These are phyloP conservation scores for Stemphylium lycopersici DNA, from an alignment of 2,329 filamentous ascomycete genomes.

Conservation along the genomic window DNA sequence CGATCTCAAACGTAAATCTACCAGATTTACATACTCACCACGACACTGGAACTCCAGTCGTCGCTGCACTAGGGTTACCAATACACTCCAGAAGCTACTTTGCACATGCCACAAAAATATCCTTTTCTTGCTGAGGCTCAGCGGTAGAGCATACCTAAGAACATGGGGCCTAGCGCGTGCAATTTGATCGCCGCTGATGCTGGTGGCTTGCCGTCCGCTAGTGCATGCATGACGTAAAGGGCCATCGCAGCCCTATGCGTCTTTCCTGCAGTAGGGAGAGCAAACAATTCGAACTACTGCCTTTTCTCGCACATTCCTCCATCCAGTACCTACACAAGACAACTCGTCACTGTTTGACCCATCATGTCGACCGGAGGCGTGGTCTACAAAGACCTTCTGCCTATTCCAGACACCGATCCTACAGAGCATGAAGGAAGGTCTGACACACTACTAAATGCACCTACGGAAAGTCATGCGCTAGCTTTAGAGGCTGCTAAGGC, in stretches of 20 bases:
- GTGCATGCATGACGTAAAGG: constrained; percentile 29
- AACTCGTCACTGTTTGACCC: constrained; percentile 3
- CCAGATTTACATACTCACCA: not conserved
- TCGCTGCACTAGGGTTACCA: not conserved
- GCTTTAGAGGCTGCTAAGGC: constrained; percentile 51
- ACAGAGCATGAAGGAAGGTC: constrained; percentile 35
- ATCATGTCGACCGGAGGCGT: constrained; percentile 40
- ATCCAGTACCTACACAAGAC: not conserved
- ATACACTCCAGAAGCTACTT: not conserved
- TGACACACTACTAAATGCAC: constrained; percentile 48
- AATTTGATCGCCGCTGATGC: constrained; percentile 16
- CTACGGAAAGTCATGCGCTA: constrained; percentile 56
- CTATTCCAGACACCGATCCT: constrained; percentile 43
- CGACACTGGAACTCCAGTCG: not conserved
- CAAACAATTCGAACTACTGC: constrained; percentile 11
- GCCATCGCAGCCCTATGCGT: constrained; percentile 3
- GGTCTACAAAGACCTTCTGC: constrained; percentile 47
- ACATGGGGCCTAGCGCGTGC: not conserved
- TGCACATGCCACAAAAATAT: not conserved
- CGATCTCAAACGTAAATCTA: not conserved
- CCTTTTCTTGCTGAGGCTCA: not conserved
- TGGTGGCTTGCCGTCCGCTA: constrained; percentile 15
- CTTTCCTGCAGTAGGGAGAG: constrained; percentile 11
- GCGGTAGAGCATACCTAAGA: not conserved
- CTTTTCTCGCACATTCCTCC: not conserved